Evolutionary conservation across 192 early-diverging fungal genomes (phyloP), one percentile per base, ranked within the genome.

Genomic region (Lobosporangium transversale): DNA sequence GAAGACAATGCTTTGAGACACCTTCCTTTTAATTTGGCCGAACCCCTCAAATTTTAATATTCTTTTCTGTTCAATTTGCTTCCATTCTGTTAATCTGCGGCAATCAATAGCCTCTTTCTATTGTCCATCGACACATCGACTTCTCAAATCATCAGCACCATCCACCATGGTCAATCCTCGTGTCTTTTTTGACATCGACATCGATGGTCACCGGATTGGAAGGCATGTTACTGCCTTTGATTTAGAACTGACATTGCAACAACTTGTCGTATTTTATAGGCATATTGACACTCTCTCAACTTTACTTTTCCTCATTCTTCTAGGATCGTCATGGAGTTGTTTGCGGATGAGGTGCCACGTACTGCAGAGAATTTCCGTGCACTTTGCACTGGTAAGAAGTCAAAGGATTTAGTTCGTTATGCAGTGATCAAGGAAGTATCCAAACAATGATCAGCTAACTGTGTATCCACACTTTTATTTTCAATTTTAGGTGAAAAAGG

Each of bases 291-390:
- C n/a, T n/a, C n/a, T n/a, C n/a, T n/a, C n/a, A n/a, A n/a, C n/a
- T n/a, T n/a, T 27, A 27, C 14, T 44, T 44, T 4, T 50, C 18
- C 35, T 31, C n/a, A 23, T 30, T 20, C 11, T n/a, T 17, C 14
- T 42, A 81, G 80, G 36, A 49, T 81, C 21, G 48, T 81, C 10
- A 76, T 81, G 55, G 80, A 81, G 26, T 68, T 81, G 10, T 81
- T 81, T 47, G 47, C 70, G 43, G 71, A 81, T 49, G 80, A 81
- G 23, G 80, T 76, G 0, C 80, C 80, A 23, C 81, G 80, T 33
- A 93, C 93, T 1, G 90, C 85, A 7, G 93, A 92, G 49, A 94
- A 94, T 80, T 94, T 94, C 78, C 87, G 92, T 2, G 88, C 89
- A 8, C 87, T 98, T 12, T 97, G 95, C 73, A 96, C 96, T 2